Evolutionary conservation across 2,329 filamentous ascomycete species (phyloP).

Genomic region (Aspergillus terreus): DNA sequence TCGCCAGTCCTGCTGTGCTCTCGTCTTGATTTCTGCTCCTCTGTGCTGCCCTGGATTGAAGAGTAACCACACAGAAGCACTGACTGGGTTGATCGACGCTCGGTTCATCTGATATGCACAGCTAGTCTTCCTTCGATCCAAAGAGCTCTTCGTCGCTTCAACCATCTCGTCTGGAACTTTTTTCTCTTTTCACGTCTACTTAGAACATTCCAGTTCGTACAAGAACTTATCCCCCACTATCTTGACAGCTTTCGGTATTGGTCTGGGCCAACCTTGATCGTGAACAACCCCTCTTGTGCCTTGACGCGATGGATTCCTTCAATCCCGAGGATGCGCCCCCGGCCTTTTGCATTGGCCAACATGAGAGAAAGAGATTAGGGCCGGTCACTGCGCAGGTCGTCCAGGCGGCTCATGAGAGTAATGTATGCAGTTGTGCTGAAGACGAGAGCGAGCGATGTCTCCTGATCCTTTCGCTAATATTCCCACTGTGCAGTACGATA

Average conservation of each 20-base stretch:
- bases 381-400: conserved; percentile 50
- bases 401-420: conserved; percentile 54
- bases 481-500: conserved; percentile 53
- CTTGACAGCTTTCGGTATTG: neutral
- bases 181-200: neutral
- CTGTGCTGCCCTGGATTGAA: neutral
- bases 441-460: neutral
- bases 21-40: neutral
- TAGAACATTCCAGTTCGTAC: neutral
- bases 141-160: conserved; percentile 6
- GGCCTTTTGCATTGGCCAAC: conserved; percentile 59
- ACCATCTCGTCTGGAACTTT: neutral
- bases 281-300: neutral
- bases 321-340: conserved; percentile 37
- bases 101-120: conserved; percentile 8
- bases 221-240: too few relatives aligned
- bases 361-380: conserved; percentile 52
- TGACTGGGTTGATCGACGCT: conserved; percentile 3
- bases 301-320: conserved; percentile 28
- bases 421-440: conserved; percentile 36
- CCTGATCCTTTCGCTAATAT: conserved; percentile 5
- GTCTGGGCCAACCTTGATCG: neutral
- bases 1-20: neutral
- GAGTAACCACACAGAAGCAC: neutral
- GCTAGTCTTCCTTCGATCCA: conserved; percentile 12